Conservation (phyloP, 352 stramenopile genomes). For the Pythium grandisporangium region DNA sequence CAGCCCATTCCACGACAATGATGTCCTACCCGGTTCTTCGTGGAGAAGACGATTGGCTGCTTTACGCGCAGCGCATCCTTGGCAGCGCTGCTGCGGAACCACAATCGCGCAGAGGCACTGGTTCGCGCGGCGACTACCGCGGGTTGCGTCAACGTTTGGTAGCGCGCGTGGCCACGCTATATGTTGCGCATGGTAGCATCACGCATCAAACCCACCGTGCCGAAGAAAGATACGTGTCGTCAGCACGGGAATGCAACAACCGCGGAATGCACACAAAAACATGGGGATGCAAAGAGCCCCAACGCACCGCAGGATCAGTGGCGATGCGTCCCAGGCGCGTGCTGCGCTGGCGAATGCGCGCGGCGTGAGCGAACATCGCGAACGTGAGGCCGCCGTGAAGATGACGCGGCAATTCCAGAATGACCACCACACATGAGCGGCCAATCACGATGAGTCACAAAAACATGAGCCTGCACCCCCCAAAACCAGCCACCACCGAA, state of each 20-base stretch:
- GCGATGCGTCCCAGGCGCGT: conserved; percentile 9
- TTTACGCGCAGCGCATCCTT: conserved; percentile 17
- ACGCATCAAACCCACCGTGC: not conserved
- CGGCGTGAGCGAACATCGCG: conserved; percentile 31
- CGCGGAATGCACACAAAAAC: conserved; percentile 9
- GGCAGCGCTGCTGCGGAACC: conserved; percentile 21
- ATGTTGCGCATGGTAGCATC: not conserved
- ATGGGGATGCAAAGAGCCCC: not conserved
- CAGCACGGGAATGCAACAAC: too few relatives aligned
- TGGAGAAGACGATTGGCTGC: conserved; percentile 51
- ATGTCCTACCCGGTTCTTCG: conserved; percentile 52
- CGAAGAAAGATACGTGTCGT: too few relatives aligned
- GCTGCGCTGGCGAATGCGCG: conserved; percentile 9
- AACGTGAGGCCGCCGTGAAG: too few relatives aligned
- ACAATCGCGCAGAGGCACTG: conserved; percentile 13
- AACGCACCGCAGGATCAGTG: not conserved
- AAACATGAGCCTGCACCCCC: conserved; percentile 17
- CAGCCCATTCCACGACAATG: not conserved
- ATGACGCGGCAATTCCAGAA: too few relatives aligned
- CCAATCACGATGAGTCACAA: too few relatives aligned
- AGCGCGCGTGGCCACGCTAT: conserved; percentile 21
- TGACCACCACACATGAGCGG: too few relatives aligned
- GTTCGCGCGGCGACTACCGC: conserved; percentile 15
- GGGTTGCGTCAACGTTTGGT: conserved; percentile 54
- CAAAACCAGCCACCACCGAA: too few relatives aligned